Evolutionary conservation across 2,329 filamentous ascomycete genomes (phyloP).

Genomic region (Curvularia hawaiiensis): DNA sequence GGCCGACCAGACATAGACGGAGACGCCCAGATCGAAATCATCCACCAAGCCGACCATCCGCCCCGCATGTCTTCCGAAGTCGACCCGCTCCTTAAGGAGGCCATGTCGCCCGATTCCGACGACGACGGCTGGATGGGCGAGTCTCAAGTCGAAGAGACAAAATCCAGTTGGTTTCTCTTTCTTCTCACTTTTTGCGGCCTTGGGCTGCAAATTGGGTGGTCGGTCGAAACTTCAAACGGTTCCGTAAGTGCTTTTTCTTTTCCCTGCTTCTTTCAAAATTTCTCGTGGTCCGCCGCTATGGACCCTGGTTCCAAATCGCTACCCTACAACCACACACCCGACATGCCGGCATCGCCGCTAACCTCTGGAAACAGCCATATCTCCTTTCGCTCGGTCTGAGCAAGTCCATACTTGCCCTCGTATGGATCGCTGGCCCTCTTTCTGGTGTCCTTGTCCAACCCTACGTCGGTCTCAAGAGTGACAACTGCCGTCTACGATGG

Average conservation of each 20-base stretch:
- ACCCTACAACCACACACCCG: background rate
- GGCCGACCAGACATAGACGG: constrained; percentile 25
- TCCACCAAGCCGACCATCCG: constrained; percentile 45
- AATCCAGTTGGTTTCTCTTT: constrained; percentile 84
- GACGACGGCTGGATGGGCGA: constrained; percentile 50
- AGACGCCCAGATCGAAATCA: constrained; percentile 30
- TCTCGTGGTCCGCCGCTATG: background rate
- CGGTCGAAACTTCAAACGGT: constrained; percentile 90
- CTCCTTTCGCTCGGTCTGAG: constrained; percentile 58
- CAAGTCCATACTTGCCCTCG: constrained; percentile 57
- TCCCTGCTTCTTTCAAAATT: background rate
- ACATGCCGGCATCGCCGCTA: background rate
- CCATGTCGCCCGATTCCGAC: constrained; percentile 38
- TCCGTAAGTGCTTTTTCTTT: constrained; percentile 60
- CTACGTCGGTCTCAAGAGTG: constrained; percentile 60
- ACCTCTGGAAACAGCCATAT: constrained; percentile 49
- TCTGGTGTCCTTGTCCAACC: constrained; percentile 60
- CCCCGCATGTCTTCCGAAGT: constrained; percentile 38
- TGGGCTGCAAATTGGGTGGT: constrained; percentile 92
- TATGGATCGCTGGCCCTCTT: constrained; percentile 62
- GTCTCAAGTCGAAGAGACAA: constrained; percentile 65
- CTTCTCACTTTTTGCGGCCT: constrained; percentile 85
- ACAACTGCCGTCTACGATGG: constrained; percentile 54
- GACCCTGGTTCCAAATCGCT: constrained; percentile 11
- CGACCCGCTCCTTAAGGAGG: constrained; percentile 41